phyloP scores from a whole-genome alignment of 225 moss, liverwort and hornwort genomes.

The Rhytidiadelphus loreus region DNA sequence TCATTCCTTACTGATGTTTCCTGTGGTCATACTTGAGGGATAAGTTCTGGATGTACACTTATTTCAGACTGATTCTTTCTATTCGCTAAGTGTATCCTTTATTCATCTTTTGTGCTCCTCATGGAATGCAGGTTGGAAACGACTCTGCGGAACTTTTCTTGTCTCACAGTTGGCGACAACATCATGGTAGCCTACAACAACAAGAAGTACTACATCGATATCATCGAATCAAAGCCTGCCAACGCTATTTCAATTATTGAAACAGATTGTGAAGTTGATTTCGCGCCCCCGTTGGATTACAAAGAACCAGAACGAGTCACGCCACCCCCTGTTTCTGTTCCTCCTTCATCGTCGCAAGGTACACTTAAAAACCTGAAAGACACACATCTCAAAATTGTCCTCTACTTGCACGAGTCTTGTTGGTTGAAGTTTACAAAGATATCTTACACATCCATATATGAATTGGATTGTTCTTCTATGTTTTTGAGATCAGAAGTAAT shows the following conservation, averaged over 20 bases:
- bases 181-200: conserved; percentile 99
- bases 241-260: conserved; percentile 94
- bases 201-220: conserved; percentile 96
- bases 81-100: not conserved
- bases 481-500: not conserved
- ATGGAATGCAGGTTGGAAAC: conserved; percentile 74
- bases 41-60: not conserved
- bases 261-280: conserved; percentile 99
- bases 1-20: not conserved
- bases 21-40: not conserved
- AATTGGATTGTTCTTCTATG: not conserved
- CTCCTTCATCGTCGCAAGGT: conserved; percentile 65
- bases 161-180: conserved; percentile 92
- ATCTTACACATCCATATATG: not conserved
- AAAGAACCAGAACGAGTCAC: conserved; percentile 85
- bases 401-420: not conserved
- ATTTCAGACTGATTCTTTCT: not conserved
- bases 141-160: conserved; percentile 90
- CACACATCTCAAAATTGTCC: not conserved
- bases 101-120: not conserved
- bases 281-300: conserved; percentile 96
- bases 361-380: not conserved
- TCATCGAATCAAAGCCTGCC: conserved; percentile 91
- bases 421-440: not conserved
- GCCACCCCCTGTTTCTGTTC: conserved; percentile 45